Conservation (phyloP, 768 basidiomycete species). For the Asterophora parasitica region DNA sequence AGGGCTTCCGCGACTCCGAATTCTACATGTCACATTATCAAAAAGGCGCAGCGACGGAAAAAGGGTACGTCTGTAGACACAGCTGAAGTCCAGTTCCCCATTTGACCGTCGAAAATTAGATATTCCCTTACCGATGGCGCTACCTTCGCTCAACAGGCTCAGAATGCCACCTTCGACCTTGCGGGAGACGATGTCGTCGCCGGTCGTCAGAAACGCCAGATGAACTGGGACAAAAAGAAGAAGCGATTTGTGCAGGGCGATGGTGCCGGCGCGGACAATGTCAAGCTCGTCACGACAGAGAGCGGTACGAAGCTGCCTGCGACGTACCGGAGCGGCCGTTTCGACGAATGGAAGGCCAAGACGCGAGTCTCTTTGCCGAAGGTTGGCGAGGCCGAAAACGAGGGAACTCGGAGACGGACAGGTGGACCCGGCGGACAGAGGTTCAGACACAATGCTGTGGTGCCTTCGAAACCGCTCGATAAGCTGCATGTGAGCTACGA, state of each 20-base stretch:
- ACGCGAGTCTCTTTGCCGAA: conserved; percentile 67
- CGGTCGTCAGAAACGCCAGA: conserved; percentile 53
- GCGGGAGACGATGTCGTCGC: conserved; percentile 68
- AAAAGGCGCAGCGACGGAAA: conserved; percentile 81
- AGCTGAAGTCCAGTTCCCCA: not conserved
- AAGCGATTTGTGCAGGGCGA: conserved; percentile 89
- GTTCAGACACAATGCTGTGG: conserved; percentile 69
- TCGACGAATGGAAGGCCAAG: conserved; percentile 92
- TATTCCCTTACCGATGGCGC: conserved; percentile 89
- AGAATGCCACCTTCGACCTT: conserved; percentile 76
- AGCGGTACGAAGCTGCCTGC: conserved; percentile 89
- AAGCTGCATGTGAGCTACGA: conserved; percentile 70
- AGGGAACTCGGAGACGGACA: conserved; percentile 25
- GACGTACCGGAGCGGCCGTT: conserved; percentile 88
- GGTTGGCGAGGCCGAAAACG: conserved; percentile 77
- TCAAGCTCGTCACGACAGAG: conserved; percentile 91
- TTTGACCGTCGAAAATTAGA: conserved; percentile 31
- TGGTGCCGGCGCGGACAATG: conserved; percentile 83
- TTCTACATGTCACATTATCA: conserved; percentile 94
- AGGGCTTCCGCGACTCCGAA: conserved; percentile 68
- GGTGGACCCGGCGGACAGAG: conserved; percentile 48
- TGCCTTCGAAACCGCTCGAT: conserved; percentile 71
- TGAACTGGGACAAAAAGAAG: conserved; percentile 95
- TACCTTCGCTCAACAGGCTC: conserved; percentile 82
- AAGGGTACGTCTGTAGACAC: conserved; percentile 58